phyloP scores from a whole-genome alignment of 768 basidiomycete species.

The Phylloporus scabripes region DNA sequence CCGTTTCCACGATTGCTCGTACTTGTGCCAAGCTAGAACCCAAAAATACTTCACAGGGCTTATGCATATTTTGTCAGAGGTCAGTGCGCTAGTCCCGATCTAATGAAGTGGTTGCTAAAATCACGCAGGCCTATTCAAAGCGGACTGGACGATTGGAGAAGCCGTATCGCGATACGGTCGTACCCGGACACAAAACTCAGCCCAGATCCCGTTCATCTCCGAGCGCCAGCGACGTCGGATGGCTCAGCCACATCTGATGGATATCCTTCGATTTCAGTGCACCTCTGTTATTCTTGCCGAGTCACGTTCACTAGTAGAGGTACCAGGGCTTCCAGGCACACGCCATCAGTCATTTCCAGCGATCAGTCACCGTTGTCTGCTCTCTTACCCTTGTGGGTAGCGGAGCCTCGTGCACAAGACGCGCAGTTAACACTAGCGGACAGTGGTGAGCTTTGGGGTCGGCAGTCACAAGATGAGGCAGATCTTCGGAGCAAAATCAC shows the following conservation, averaged over 20 bases:
- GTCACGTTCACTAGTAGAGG: slow-evolving; percentile 56
- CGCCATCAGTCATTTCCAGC: background rate
- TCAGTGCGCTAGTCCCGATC: slow-evolving; percentile 20
- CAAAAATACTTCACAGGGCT: slow-evolving; percentile 44
- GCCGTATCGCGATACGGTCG: slow-evolving; percentile 64
- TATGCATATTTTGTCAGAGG: slow-evolving; percentile 66
- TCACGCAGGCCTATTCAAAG: slow-evolving; percentile 53
- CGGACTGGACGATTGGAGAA: slow-evolving; percentile 68
- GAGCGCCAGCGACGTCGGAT: background rate
- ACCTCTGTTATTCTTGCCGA: slow-evolving; percentile 61
- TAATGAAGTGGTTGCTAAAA: background rate
- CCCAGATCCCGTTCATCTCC: slow-evolving; percentile 11
- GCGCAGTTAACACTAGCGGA: background rate
- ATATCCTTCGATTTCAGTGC: slow-evolving; percentile 31
- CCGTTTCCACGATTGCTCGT: slow-evolving; percentile 76
- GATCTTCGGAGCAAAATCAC: slow-evolving; percentile 37
- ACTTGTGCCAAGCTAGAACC: slow-evolving; percentile 76
- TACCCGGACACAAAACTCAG: slow-evolving; percentile 21
- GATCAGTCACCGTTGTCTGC: slow-evolving; percentile 12
- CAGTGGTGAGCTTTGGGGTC: slow-evolving; percentile 30
- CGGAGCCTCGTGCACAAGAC: slow-evolving; percentile 2
- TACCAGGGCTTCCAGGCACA: slow-evolving; percentile 35
- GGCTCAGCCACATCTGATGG: background rate
- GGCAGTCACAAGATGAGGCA: slow-evolving; percentile 25
- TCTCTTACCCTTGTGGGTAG: slow-evolving; percentile 33